phyloP scores from a whole-genome alignment of 108 stramenopile species.

The Licmophora abbreviata region DNA sequence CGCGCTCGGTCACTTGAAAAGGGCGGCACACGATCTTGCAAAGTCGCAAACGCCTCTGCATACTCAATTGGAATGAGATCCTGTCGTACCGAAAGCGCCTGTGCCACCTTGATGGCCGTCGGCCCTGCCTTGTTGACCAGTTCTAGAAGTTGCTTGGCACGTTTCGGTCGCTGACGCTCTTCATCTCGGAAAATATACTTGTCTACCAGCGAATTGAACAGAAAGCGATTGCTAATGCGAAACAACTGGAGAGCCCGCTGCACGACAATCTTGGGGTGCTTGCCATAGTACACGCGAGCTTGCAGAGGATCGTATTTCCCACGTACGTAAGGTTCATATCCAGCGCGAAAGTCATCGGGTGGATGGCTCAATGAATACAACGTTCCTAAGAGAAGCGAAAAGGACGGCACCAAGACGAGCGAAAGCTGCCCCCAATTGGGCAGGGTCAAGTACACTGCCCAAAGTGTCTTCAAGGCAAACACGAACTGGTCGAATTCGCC shows the following conservation, averaged over 20 bases:
- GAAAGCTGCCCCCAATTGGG: background rate
- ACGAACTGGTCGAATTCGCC: no score
- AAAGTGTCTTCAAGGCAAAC: no score
- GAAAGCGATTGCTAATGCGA: constrained; percentile 18
- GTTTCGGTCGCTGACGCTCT: constrained; percentile 5
- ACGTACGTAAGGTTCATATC: constrained; percentile 20
- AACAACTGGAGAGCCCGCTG: constrained; percentile 22
- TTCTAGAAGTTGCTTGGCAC: constrained; percentile 37
- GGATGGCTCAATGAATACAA: constrained; percentile 5
- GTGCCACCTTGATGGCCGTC: constrained; percentile 72
- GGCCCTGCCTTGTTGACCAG: constrained; percentile 47
- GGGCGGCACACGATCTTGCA: constrained; percentile 78
- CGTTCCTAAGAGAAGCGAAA: background rate
- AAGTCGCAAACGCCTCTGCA: constrained; percentile 41
- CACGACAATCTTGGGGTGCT: constrained; percentile 14
- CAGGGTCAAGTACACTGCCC: background rate
- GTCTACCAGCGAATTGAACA: constrained; percentile 18
- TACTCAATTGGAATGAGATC: constrained; percentile 69
- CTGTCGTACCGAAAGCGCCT: constrained; percentile 64
- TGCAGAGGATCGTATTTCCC: constrained; percentile 24
- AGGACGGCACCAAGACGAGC: background rate
- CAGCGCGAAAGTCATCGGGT: constrained; percentile 6
- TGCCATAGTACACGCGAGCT: constrained; percentile 18
- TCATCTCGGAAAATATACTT: constrained; percentile 20
- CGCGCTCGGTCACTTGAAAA: constrained; percentile 38